Conservation (phyloP, 768 basidiomycete species). For the Gymnopilus junonius region DNA sequence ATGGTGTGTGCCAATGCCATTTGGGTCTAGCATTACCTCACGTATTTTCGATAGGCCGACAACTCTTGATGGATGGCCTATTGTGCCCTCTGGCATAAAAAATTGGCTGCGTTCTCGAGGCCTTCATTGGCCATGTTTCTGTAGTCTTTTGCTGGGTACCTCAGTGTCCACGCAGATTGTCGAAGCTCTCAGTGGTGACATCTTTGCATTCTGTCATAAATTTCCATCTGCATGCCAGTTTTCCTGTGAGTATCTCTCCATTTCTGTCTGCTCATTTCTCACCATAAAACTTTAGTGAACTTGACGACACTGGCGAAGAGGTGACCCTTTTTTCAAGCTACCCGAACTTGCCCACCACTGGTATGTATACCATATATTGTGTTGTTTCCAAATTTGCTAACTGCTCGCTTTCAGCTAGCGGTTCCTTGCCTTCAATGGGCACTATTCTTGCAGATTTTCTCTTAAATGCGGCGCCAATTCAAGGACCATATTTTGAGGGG, state of each 20-base stretch:
- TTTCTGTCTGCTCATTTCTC: neutral
- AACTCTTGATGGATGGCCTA: neutral
- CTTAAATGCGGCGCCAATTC: neutral
- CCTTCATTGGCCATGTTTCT: too few species aligned
- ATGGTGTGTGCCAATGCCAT: neutral
- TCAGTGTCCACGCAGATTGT: neutral
- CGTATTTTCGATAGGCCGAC: neutral
- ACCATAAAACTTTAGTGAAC: neutral
- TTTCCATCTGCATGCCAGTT: neutral
- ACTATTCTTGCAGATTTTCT: neutral
- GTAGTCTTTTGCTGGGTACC: neutral
- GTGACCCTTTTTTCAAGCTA: neutral
- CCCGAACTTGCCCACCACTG: neutral
- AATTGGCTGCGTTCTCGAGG: neutral
- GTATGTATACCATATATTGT: neutral
- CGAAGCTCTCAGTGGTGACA: neutral
- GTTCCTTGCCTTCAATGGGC: neutral
- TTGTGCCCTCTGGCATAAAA: neutral
- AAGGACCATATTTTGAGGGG: neutral
- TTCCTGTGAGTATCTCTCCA: neutral
- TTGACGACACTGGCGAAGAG: neutral
- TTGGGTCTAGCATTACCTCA: neutral
- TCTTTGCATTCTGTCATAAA: neutral
- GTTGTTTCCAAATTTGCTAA: neutral
- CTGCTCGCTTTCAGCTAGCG: neutral